These are phyloP conservation scores for Boletus nobilissimus DNA, from an alignment of 1,284 basidiomycete species.

Conservation along the genomic window DNA sequence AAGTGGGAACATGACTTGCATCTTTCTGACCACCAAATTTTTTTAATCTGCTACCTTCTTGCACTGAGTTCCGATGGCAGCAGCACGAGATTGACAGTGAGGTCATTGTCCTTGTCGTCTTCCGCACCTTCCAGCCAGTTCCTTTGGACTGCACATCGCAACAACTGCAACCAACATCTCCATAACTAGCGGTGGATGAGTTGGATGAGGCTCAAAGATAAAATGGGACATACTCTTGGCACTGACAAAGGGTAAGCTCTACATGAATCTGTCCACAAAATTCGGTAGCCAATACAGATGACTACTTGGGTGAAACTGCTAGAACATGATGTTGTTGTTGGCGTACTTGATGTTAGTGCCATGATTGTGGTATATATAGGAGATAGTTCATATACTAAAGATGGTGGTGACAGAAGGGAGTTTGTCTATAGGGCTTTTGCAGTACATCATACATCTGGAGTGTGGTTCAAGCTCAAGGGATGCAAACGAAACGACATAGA, in stretches of 20 bases:
- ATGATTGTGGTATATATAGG: constrained; percentile 88
- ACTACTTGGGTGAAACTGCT: constrained; percentile 93
- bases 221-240: constrained; percentile 81
- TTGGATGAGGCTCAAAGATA: no score
- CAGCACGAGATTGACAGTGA: constrained; percentile 48
- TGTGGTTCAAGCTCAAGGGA: constrained; percentile 27
- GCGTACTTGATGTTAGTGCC: constrained; percentile 97
- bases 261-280: constrained; percentile 99
- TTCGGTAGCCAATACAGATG: constrained; percentile 97
- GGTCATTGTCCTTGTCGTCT: constrained; percentile 54
- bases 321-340: constrained; percentile 97
- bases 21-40: constrained; percentile 91
- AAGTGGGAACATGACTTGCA: constrained; percentile 91
- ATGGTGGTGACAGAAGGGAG: constrained; percentile 90
- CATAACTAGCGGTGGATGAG: constrained; percentile 79
- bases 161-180: constrained; percentile 98
- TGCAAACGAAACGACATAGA: neutral
- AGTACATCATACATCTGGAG: constrained; percentile 72
- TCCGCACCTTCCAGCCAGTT: constrained; percentile 82
- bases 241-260: constrained; percentile 98
- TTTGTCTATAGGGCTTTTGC: constrained; percentile 52
- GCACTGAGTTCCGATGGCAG: constrained; percentile 55
- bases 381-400: constrained; percentile 89
- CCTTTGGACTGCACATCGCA: constrained; percentile 93
- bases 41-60: constrained; percentile 90